Evolutionary conservation across 352 stramenopile species (phyloP).

Genomic region (Thraustotheca clavata): DNA sequence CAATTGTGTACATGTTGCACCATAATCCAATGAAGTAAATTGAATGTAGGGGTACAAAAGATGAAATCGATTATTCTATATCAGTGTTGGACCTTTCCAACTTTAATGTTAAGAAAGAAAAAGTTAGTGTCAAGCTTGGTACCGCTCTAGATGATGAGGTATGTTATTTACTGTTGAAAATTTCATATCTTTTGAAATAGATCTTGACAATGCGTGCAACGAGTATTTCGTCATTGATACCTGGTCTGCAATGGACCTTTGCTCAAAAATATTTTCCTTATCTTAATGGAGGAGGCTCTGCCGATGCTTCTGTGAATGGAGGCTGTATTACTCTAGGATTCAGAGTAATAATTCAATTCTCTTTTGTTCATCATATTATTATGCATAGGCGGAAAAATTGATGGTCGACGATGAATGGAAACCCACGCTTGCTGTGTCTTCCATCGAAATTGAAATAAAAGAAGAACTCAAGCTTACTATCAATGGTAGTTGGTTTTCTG

Average conservation of each 20-base stretch:
- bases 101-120: conserved; percentile 76
- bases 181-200: background rate
- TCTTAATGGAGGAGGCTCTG: conserved; percentile 61
- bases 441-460: conserved; percentile 76
- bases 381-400: conserved; percentile 50
- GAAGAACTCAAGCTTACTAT: conserved; percentile 75
- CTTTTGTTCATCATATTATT: background rate
- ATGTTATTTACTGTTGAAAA: background rate
- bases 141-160: conserved; percentile 63
- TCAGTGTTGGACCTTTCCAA: conserved; percentile 74
- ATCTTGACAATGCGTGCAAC: conserved; percentile 69
- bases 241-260: conserved; percentile 81
- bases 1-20: conserved; percentile 33
- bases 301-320: conserved; percentile 57
- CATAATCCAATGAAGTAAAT: background rate
- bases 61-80: conserved; percentile 68
- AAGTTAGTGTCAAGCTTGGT: conserved; percentile 77
- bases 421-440: conserved; percentile 66
- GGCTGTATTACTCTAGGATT: conserved; percentile 73
- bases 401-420: conserved; percentile 55
- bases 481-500: conserved; percentile 79
- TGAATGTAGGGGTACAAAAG: conserved; percentile 39
- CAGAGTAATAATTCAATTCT: conserved; percentile 21
- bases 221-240: conserved; percentile 65
- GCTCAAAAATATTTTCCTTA: conserved; percentile 82